phyloP scores from a whole-genome alignment of 768 basidiomycete species.

The Sarcodon sp. region DNA sequence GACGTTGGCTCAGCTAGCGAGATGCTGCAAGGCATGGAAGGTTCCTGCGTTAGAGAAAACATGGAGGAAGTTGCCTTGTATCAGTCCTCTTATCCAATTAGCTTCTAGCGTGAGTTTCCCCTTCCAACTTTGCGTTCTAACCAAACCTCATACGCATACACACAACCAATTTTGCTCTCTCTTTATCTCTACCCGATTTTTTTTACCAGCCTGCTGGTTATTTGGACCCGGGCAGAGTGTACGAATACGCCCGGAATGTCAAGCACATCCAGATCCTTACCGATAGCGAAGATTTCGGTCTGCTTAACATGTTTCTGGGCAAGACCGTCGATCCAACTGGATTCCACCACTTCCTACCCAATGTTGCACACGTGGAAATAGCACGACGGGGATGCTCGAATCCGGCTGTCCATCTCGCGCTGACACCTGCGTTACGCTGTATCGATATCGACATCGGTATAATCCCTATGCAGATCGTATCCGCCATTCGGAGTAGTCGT shows the following conservation, averaged over 20 bases:
- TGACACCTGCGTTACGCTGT: not conserved
- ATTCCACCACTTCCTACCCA: conserved; percentile 1
- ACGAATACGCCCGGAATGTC: conserved; percentile 4
- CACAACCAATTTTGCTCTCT: not conserved
- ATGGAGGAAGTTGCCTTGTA: conserved; percentile 11
- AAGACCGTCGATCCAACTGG: not conserved
- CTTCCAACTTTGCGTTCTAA: not conserved
- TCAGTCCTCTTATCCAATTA: conserved; percentile 9
- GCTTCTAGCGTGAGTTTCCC: not conserved
- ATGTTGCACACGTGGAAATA: conserved; percentile 5
- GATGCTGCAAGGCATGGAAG: conserved; percentile 14
- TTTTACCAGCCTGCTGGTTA: not conserved
- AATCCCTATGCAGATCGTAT: not conserved
- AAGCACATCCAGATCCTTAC: not conserved
- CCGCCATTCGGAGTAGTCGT: conserved; percentile 1
- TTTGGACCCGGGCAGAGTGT: not conserved
- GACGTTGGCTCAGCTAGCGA: conserved; percentile 12
- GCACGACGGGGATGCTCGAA: conserved; percentile 5
- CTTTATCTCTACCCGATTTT: not conserved
- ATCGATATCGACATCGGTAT: conserved; percentile 7
- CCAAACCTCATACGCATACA: not conserved
- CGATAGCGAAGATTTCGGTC: conserved; percentile 6
- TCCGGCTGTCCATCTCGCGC: conserved; percentile 2
- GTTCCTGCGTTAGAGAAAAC: conserved; percentile 14
- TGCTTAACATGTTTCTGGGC: not conserved